These are phyloP conservation scores for Dothiorella sarmentorum DNA, from an alignment of 2,329 filamentous ascomycete genomes.

Conservation along the genomic window DNA sequence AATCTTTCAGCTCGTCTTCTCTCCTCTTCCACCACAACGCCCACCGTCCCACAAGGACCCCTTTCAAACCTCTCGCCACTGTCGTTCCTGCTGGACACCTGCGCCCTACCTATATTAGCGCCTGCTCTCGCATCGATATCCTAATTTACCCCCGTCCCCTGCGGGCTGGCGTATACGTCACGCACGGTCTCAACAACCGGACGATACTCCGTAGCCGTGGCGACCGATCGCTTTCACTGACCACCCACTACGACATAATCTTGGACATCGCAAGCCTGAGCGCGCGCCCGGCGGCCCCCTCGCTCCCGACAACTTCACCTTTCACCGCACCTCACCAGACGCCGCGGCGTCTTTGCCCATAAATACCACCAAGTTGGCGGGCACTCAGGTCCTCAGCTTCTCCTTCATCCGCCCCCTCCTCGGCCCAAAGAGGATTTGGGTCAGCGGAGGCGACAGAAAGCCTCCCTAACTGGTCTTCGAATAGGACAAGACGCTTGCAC, in stretches of 20 bases:
- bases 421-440: conserved; percentile 85
- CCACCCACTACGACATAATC: not conserved
- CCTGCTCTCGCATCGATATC: not conserved
- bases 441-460: conserved; percentile 96
- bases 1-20: conserved; percentile 2
- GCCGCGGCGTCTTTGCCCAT: conserved; percentile 37
- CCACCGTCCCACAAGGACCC: not conserved
- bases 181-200: conserved; percentile 10
- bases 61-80: not conserved
- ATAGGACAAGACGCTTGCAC: conserved; percentile 28
- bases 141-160: not conserved
- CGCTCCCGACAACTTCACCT: not conserved
- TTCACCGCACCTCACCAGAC: conserved; percentile 27
- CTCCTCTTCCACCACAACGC: not conserved
- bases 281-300: not conserved
- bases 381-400: conserved; percentile 67
- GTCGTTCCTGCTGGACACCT: not conserved
- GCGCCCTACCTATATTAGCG: not conserved
- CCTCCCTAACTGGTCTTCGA: conserved; percentile 76
- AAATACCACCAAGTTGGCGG: conserved; percentile 89
- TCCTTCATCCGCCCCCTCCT: conserved; percentile 83
- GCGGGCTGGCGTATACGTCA: conserved; percentile 10
- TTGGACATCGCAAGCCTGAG: not conserved
- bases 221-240: conserved; percentile 9
- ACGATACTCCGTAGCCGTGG: not conserved